Evolutionary conservation across 495 filamentous ascomycete species (phyloP).

Genomic region (Neurospora sp.): DNA sequence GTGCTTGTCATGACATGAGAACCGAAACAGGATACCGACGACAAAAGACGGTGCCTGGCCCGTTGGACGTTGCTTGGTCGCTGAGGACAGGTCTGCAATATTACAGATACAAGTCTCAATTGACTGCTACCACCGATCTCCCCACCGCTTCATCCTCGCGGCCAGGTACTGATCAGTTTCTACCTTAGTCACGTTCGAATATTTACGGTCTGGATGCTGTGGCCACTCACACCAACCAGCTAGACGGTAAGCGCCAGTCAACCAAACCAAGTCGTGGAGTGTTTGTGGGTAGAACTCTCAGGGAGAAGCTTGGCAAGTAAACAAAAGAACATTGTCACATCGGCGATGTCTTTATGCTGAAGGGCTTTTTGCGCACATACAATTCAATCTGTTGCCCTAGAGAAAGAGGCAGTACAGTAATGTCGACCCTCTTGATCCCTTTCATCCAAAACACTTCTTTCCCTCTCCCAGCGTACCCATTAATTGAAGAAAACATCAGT

Average conservation of each 20-base stretch:
- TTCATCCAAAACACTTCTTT: neutral
- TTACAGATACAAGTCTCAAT: neutral
- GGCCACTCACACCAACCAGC: no score
- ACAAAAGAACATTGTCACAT: neutral
- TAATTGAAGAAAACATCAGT: neutral
- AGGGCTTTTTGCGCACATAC: no score
- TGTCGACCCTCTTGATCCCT: neutral
- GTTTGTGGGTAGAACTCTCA: neutral
- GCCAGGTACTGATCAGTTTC: neutral
- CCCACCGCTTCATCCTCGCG: neutral
- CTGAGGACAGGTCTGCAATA: neutral
- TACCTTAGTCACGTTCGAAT: neutral
- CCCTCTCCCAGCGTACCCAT: neutral
- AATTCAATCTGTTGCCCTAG: no score
- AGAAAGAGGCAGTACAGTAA: neutral
- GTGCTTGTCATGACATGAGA: neutral
- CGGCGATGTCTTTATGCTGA: no score
- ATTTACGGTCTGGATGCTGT: neutral
- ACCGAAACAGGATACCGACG: neutral
- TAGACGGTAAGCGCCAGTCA: neutral
- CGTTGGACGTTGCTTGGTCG: neutral
- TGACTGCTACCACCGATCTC: neutral
- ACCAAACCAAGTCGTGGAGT: neutral
- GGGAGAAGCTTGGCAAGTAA: neutral
- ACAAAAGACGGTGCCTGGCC: neutral